These are phyloP conservation scores for Ustilago bromivora DNA, from an alignment of 1,284 basidiomycete species.

Conservation along the genomic window DNA sequence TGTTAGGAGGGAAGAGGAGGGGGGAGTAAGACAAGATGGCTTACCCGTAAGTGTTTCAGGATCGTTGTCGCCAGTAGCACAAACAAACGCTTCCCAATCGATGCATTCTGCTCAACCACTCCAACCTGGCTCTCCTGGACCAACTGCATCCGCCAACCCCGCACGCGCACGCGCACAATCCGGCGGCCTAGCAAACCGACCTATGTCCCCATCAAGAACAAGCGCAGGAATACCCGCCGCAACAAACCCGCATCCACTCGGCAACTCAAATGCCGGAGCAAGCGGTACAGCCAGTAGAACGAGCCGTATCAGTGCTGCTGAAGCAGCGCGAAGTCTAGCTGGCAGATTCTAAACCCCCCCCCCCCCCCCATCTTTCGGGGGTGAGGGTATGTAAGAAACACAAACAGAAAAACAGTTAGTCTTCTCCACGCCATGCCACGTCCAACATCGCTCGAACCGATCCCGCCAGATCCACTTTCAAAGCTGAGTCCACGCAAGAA, in stretches of 20 bases:
- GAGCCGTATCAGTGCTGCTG: conserved; percentile 42
- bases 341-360: conserved; percentile 35
- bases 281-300: conserved; percentile 41
- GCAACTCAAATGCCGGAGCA: conserved; percentile 44
- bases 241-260: conserved; percentile 30
- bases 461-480: too few species aligned
- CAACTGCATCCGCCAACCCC: conserved; percentile 11
- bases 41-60: background rate
- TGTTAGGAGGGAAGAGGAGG: conserved; percentile 7
- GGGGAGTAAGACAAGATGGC: conserved; percentile 12
- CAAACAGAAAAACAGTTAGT: too few species aligned
- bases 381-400: too few species aligned
- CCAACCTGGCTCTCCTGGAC: background rate
- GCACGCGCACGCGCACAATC: background rate
- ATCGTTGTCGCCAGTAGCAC: conserved; percentile 1
- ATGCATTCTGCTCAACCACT: conserved; percentile 1
- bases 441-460: too few species aligned
- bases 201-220: conserved; percentile 31
- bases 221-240: background rate
- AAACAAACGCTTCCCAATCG: conserved; percentile 20
- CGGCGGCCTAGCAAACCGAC: conserved; percentile 9
- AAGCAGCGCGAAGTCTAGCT: conserved; percentile 48
- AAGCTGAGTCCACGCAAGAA: background rate
- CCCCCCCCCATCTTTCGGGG: too few species aligned
- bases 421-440: too few species aligned